Percentiles rank a stretch among this genome's conserved stretches.
Evolutionary conservation across 2,329 filamentous ascomycete species (phyloP).

Genomic region (Curvularia sp.): DNA sequence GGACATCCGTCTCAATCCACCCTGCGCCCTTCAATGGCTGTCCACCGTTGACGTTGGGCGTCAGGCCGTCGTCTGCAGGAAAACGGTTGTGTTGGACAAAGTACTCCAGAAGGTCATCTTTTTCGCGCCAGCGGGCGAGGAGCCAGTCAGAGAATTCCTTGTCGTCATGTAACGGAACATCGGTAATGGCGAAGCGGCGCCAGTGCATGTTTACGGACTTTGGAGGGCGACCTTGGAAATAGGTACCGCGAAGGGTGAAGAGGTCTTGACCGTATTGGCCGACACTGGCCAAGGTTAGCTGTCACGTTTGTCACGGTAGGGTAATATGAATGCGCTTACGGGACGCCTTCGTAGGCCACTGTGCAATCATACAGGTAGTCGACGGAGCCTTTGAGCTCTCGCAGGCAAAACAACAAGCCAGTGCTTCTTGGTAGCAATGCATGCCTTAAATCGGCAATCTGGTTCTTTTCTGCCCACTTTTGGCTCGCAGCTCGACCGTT

Average conservation of each 20-base stretch:
- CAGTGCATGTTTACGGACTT: conserved; percentile 97
- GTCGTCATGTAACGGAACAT: conserved; percentile 79
- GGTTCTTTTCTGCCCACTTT: conserved; percentile 78
- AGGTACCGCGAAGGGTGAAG: conserved; percentile 85
- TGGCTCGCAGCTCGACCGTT: conserved; percentile 74
- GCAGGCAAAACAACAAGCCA: conserved; percentile 79
- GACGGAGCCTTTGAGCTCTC: conserved; percentile 74
- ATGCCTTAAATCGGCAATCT: conserved; percentile 73
- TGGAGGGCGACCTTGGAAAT: conserved; percentile 85
- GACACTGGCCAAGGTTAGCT: conserved; percentile 33
- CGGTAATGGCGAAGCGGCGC: conserved; percentile 80
- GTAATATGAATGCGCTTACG: conserved; percentile 65
- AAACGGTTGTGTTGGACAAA: conserved; percentile 80
- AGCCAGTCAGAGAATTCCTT: conserved; percentile 83
- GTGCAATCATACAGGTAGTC: conserved; percentile 94
- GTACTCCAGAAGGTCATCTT: conserved; percentile 84
- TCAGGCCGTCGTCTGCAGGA: conserved; percentile 65
- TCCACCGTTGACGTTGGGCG: conserved; percentile 27
- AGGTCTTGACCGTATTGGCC: conserved; percentile 81
- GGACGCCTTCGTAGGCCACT: conserved; percentile 91
- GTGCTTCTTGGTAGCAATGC: conserved; percentile 79
- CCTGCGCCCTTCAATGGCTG: conserved; percentile 47
- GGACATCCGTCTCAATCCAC: conserved; percentile 58
- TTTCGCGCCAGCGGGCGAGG: conserved; percentile 84
- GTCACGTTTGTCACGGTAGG: background rate